A percentile compares a stretch with the other conserved stretches of the same genome.
Evolutionary conservation across 2,329 filamentous ascomycete species (phyloP).

Genomic region (Emmonsiellopsis sp.): DNA sequence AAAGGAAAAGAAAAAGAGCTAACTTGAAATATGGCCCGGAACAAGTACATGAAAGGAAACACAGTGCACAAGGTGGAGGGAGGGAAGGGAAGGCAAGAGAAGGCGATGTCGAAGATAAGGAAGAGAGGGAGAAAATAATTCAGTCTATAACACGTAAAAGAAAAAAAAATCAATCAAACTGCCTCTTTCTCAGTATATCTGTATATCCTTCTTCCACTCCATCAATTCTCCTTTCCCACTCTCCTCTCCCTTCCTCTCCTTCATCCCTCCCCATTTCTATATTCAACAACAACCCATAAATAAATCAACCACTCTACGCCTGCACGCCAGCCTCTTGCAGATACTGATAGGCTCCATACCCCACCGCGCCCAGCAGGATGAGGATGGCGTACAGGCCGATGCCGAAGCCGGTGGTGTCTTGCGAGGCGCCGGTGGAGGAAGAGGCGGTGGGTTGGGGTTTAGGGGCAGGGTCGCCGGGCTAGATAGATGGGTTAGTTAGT

Average conservation of each 20-base stretch:
- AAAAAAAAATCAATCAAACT: too few species aligned
- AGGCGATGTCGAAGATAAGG: too few species aligned
- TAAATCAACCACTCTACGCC: not conserved
- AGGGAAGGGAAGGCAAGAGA: too few species aligned
- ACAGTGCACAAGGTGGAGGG: too few species aligned
- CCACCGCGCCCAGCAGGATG: conserved; percentile 63
- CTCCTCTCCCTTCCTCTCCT: not conserved
- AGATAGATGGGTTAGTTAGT: conserved; percentile 1
- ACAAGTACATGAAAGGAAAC: too few species aligned
- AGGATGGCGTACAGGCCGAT: conserved; percentile 74
- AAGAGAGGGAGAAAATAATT: too few species aligned
- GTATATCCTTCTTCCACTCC: not conserved
- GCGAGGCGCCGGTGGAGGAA: conserved; percentile 16
- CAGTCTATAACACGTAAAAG: too few species aligned
- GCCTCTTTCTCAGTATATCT: not conserved
- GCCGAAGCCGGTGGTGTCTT: conserved; percentile 45
- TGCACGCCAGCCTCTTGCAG: conserved; percentile 42
- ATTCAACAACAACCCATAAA: not conserved
- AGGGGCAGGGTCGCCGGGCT: conserved; percentile 69
- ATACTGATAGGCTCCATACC: conserved; percentile 81
- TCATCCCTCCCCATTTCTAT: not conserved
- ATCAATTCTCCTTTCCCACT: not conserved
- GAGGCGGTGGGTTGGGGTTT: conserved; percentile 45
- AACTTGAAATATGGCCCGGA: too few species aligned
- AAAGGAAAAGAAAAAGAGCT: too few species aligned